Evolutionary conservation across 495 filamentous ascomycete genomes (phyloP).

Genomic region (Tuber calosporum): DNA sequence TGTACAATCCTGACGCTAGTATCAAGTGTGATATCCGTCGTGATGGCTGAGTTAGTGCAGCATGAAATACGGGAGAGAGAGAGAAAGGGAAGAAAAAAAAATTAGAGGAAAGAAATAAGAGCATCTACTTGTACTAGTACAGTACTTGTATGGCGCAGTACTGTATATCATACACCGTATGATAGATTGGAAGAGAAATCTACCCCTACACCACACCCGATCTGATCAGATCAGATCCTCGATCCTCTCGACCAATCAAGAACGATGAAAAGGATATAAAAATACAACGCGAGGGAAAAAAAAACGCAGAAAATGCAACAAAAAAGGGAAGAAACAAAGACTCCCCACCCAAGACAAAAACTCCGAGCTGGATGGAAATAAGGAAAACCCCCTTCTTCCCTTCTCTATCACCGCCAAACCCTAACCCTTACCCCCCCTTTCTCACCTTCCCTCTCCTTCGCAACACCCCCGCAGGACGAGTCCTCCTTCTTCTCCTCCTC

Average conservation of each 20-base stretch:
- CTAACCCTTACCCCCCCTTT: constrained; percentile 10
- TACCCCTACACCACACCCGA: neutral
- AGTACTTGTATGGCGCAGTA: neutral
- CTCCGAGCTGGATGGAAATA: constrained; percentile 2
- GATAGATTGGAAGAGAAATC: neutral
- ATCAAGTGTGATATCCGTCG: neutral
- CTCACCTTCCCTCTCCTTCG: constrained; percentile 8
- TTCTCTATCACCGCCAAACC: neutral
- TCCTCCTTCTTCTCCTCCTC: too few species aligned
- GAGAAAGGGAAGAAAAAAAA: neutral
- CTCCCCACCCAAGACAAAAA: constrained; percentile 6
- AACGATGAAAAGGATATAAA: constrained; percentile 14
- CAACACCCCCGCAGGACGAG: neutral
- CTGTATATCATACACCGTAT: neutral
- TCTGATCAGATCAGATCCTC: neutral
- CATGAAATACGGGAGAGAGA: neutral
- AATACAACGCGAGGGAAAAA: constrained; percentile 20
- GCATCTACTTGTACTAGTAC: neutral
- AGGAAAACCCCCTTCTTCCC: constrained; percentile 2
- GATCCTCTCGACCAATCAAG: neutral
- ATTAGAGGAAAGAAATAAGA: neutral
- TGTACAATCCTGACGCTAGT: neutral
- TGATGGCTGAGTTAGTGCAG: neutral
- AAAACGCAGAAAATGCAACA: neutral
- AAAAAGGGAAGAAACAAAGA: constrained; percentile 13